Percentiles rank a stretch among this genome's conserved stretches.
These are phyloP conservation scores for Blastobotrys aristatus DNA, from an alignment of 1,139 yeast genomes.

Conservation along the genomic window DNA sequence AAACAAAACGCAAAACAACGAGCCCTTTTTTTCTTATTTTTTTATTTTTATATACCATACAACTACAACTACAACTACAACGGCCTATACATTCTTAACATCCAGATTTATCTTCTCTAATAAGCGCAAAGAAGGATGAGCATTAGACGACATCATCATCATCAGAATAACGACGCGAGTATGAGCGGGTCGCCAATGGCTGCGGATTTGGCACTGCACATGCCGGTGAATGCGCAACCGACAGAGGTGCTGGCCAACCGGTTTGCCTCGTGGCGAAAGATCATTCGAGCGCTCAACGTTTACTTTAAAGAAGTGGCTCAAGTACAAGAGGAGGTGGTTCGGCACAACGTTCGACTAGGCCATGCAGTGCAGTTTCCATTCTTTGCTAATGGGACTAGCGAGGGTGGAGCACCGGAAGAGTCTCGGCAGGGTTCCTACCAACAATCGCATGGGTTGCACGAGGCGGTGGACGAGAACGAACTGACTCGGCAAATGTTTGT, in stretches of 20 bases:
- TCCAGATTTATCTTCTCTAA: no score
- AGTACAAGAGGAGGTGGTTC: slow-evolving; percentile 80
- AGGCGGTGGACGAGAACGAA: slow-evolving; percentile 12
- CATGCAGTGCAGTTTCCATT: slow-evolving; percentile 67
- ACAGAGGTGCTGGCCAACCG: slow-evolving; percentile 82
- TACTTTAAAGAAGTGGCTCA: slow-evolving; percentile 77
- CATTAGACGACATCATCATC: neutral
- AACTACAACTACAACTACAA: neutral
- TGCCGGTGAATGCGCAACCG: slow-evolving; percentile 62
- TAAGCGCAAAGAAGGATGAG: neutral
- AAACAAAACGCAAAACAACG: neutral
- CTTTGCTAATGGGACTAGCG: slow-evolving; percentile 33
- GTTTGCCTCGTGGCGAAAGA: slow-evolving; percentile 79
- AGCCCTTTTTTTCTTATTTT: neutral
- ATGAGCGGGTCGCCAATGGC: neutral
- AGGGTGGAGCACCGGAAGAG: slow-evolving; percentile 11
- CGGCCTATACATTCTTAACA: no score
- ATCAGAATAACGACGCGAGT: neutral
- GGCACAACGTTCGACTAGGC: slow-evolving; percentile 76
- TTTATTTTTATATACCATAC: neutral
- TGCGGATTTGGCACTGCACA: slow-evolving; percentile 20
- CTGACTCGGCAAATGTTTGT: slow-evolving; percentile 42
- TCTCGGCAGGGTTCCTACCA: slow-evolving; percentile 3
- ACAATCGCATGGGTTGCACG: neutral
- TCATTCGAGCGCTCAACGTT: slow-evolving; percentile 65